A percentile compares a stretch with the other conserved stretches of the same genome.
Conservation (phyloP, 2,329 filamentous ascomycete species). For the Aureobasidium vineae region DNA sequence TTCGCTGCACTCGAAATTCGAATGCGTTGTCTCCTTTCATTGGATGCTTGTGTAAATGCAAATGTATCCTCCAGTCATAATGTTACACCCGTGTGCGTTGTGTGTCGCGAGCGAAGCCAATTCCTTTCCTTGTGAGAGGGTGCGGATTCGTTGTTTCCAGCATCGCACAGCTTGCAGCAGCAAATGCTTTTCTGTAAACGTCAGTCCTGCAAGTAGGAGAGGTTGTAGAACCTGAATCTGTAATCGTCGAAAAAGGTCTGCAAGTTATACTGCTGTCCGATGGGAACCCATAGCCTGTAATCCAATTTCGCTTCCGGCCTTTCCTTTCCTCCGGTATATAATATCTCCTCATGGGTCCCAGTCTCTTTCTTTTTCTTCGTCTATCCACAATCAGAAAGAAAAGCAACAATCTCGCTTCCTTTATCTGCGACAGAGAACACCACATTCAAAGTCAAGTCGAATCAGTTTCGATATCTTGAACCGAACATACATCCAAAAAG, state of each 20-base stretch:
- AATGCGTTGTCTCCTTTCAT: not conserved
- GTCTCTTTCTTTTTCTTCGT: not conserved
- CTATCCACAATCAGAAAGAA: not conserved
- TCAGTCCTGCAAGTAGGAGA: not conserved
- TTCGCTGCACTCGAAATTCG: not conserved
- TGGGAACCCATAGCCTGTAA: not conserved
- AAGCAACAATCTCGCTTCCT: not conserved
- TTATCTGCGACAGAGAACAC: not conserved
- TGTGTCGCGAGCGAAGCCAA: not conserved
- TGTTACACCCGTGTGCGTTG: not conserved
- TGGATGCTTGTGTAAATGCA: not conserved
- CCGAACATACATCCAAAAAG: not conserved
- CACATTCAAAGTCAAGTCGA: not conserved
- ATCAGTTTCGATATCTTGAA: not conserved
- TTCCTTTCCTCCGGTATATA: not conserved
- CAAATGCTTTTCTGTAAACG: not conserved
- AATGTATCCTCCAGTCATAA: not conserved
- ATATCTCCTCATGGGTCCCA: not conserved
- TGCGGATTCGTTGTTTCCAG: not conserved
- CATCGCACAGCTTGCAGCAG: not conserved
- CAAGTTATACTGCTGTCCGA: not conserved
- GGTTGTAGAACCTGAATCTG: not conserved
- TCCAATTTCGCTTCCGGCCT: not conserved
- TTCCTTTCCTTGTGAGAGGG: not conserved
- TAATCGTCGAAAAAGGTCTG: not conserved